A percentile compares a stretch with the other conserved stretches of the same genome.
These are phyloP conservation scores for Knoxia roxburghii DNA, from an alignment of 257 asterid genomes.

Conservation along the genomic window DNA sequence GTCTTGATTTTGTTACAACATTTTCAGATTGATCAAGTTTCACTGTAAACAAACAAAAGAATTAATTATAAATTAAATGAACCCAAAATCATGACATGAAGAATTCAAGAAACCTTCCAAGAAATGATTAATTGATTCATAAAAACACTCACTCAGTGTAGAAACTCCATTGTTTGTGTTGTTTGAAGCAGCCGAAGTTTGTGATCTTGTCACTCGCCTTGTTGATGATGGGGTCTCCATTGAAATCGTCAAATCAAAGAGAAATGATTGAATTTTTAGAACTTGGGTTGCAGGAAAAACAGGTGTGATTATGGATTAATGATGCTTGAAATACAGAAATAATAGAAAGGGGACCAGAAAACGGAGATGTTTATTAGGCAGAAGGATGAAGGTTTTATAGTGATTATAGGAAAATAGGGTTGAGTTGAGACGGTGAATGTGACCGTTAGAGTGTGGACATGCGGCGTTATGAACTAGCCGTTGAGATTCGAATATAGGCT, in stretches of 20 bases:
- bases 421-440: constrained; percentile 16
- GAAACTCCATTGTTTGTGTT: constrained; percentile 20
- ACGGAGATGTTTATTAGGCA: constrained; percentile 14
- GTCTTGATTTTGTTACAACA: constrained; percentile 34
- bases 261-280: not conserved
- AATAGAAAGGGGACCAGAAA: not conserved
- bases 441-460: constrained; percentile 65
- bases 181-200: constrained; percentile 39
- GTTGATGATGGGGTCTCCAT: constrained; percentile 88
- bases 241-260: constrained; percentile 10
- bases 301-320: not conserved
- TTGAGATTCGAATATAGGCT: constrained; percentile 39
- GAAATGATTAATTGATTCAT: not conserved
- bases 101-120: not conserved
- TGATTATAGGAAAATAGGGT: constrained; percentile 15
- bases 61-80: not conserved
- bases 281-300: constrained; percentile 2
- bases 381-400: constrained; percentile 32
- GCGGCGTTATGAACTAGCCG: constrained; percentile 59
- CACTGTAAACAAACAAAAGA: constrained; percentile 30
- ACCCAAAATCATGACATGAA: not conserved
- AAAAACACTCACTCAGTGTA: constrained; percentile 30
- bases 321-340: not conserved
- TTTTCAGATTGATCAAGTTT: constrained; percentile 49
- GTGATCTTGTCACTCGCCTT: constrained; percentile 78